Evolutionary conservation across 352 stramenopile species (phyloP), one percentile per base, ranked within the genome.

Genomic region (Phytophthora uliginosa): DNA sequence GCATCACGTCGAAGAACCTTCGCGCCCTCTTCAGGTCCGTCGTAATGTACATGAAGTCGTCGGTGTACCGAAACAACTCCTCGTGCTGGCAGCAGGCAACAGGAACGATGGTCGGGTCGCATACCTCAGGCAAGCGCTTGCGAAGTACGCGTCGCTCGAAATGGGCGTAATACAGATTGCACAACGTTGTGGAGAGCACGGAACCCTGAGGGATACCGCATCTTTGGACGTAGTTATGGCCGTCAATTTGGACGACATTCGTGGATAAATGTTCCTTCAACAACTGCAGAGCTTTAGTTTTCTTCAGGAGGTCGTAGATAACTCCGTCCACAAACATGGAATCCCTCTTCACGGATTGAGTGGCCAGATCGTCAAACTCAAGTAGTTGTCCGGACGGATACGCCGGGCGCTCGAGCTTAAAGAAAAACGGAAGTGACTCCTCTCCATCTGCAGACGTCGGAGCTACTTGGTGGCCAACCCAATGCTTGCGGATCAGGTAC

Each of bases 161-260:
- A 55, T 94, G 72, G 15, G 84, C 87, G 51, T 92, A 94, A 67
- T 95, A 96, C 17, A 96, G 67, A 52, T 94, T 95, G 68, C 89
- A 96, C 9, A 96, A 69, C 7, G 85, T 87, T 6, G 89, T 94
- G 7, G 89, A 96, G 13, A 96, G 72, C 56, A 96, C 83, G 0
- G 89, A 96, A n/a, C 89, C 89, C 71, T 96, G 89, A 0, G 89
- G 87, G 15, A 96, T 96, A 0, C 88, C 89, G 71, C 89, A 78
- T 18, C 57, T 58, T 53, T 96, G 89, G 34, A 90, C 54, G 60
- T 82, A 93, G 7, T 83, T 55, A 7, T 82, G 71, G 1, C 77
- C 74, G 24, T 91, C 73, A 2, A 92, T 78, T 42, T 88, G 73
- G 4, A 95, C 81, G 7, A 77, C 55, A 58, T 96, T 94, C 1